Base-by-base conservation (phyloP, 352 stramenopile genomes). In the Elongisporangium prolatum region DNA sequence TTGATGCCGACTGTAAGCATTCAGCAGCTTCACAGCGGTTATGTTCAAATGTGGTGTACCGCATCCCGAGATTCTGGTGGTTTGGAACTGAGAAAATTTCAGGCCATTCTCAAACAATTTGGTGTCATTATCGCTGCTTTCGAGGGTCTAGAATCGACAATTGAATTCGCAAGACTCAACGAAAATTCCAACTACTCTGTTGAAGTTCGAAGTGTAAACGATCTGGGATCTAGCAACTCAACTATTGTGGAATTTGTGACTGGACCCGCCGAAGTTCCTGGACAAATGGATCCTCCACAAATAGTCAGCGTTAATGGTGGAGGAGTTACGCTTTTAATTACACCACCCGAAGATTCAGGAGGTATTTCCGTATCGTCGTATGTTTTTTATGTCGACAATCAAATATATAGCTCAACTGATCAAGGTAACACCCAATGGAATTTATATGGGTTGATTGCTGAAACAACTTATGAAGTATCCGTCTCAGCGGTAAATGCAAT, bases 281-380 rank as follows among this genome's bases (percentile, higher is more conserved):
- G 56, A 17, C 58, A 64, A 44, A 57, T 75, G 37, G 14, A 21
- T 4, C 11, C 21, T 4, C 57, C 74, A 17, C 59, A 52, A 6
- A 1, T 85, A 3, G 7, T 78, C 3, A 24, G 11, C 2, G 37
- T 73, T 5, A 70, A 63, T 18, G 78, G 75, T 40, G 75, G 78
- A 10, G 61, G 64, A 7, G 37, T 73, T 16, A 62, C 51, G 4
- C 48, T 86, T 17, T 47, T 65, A n/a, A 22, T 80, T 1, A 28
- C 50, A 25, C n/a, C 69, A 1, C 78, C 78, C 17, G 24, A 54
- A 0, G 69, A 88, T 25, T 72, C 72, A 54, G 78, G 78, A 9
- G 78, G 78, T 16, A 69, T 48, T 14, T 20, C 48, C 0, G 58
- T 88, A 22, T 52, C 54, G 3, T 28, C 48, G 0, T 85, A 74